These are phyloP conservation scores for Pichia phayaonensis DNA, from an alignment of 805 yeast species.

Conservation along the genomic window DNA sequence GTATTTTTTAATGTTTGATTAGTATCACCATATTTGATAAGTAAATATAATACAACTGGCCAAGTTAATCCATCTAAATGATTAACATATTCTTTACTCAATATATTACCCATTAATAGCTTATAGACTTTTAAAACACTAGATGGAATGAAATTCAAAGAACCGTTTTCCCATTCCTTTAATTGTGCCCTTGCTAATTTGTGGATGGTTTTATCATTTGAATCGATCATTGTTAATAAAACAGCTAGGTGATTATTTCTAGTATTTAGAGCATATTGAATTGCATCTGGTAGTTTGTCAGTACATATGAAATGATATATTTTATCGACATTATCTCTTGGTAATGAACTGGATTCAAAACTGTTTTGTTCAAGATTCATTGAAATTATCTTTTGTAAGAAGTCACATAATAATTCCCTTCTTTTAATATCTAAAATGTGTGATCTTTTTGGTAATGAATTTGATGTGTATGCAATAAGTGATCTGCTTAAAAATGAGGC, in stretches of 20 bases:
- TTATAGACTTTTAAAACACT: conserved; percentile 53
- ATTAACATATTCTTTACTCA: conserved; percentile 24
- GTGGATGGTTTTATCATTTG: conserved; percentile 54
- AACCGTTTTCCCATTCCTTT: conserved; percentile 50
- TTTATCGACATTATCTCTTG: conserved; percentile 38
- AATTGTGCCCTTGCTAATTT: conserved; percentile 55
- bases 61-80: conserved; percentile 49
- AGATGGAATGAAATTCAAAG: conserved; percentile 40
- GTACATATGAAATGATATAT: conserved; percentile 44
- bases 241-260: conserved; percentile 65
- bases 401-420: conserved; percentile 40
- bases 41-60: conserved; percentile 52
- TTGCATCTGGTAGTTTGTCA: conserved; percentile 57
- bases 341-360: conserved; percentile 4
- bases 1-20: conserved; percentile 29
- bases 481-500: conserved; percentile 10
- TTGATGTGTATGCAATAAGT: background rate
- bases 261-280: conserved; percentile 49
- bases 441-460: conserved; percentile 7
- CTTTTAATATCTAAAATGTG: conserved; percentile 26
- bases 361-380: conserved; percentile 27
- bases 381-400: conserved; percentile 48
- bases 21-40: conserved; percentile 55
- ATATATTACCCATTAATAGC: conserved; percentile 48
- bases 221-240: conserved; percentile 60